Evolutionary conservation across 805 yeast species (phyloP), one percentile per base, ranked within the genome.

Genomic region (Cyberlindnera mississippiensis): DNA sequence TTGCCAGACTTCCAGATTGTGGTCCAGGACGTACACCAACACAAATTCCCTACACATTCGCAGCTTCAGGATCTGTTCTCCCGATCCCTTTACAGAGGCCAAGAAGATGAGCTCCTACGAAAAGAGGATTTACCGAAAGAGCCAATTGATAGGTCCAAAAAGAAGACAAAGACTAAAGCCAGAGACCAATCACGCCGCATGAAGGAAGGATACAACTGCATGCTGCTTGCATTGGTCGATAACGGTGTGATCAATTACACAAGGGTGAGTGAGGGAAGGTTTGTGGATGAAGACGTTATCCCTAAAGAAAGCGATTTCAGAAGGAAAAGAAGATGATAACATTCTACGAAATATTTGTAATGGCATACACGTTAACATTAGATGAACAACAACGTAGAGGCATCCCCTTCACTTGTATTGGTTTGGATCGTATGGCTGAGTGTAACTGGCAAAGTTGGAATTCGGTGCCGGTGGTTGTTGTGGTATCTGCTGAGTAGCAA

Each of bases 1-100:
- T 35, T 55, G 3, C 95, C 96, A 1, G 90, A 90, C 59, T 90
- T 76, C 57, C 87, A 82, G 51, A 62, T 91, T 1, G 69, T 76
- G 2, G 70, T 75, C 2, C 76, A 87, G 0, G 69, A 78, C 13
- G 74, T 78, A 44, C 69, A 75, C 4, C 66, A 64, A 10, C 40
- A 55, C 18, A 58, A 59, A 14, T 71, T 82, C 36, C 86, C 88
- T 0, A 61, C 66, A 0, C 61, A 70, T 2, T 12, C 49, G 1
- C 75, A 76, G 11, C 56, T 81, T 2, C 64, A 67, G 26, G 33
- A 51, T 4, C 44, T 73, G 8, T 61, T 73, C 42, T 6, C 19
- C 4, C 34, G 42, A 13, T 33, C 40, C 5, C 11, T 30, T 3
- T 41, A 41, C 35, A 24, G 7, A 1, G 42, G 37, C 49, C 48